Conservation (phyloP, 345 rosid species). For the Pseudoturritis turrita region DNA sequence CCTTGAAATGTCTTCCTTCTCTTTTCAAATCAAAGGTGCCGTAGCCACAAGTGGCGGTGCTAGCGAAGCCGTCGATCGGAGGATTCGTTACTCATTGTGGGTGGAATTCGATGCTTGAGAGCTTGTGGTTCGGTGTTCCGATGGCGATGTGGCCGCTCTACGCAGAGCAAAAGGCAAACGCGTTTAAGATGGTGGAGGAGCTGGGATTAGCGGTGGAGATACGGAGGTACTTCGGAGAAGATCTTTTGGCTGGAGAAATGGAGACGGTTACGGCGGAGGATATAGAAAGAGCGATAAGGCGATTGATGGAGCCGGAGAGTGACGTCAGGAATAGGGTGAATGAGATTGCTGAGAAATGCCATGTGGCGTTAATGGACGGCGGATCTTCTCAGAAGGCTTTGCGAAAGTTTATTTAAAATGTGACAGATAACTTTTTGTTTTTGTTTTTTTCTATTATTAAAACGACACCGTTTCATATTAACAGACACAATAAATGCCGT, state of each 20-base stretch:
- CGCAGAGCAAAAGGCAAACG: too few relatives aligned
- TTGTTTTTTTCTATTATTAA: too few relatives aligned
- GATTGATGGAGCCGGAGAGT: slow-evolving; percentile 34
- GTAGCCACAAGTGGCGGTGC: slow-evolving; percentile 39
- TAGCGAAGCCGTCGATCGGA: slow-evolving; percentile 44
- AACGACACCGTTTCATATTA: too few relatives aligned
- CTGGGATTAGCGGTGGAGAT: too few relatives aligned
- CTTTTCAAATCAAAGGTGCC: neutral
- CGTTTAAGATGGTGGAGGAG: too few relatives aligned
- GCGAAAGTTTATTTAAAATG: slow-evolving; percentile 32
- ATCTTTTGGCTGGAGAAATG: too few relatives aligned
- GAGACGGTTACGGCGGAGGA: slow-evolving; percentile 36
- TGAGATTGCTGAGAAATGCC: slow-evolving; percentile 26
- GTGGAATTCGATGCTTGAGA: slow-evolving; percentile 62
- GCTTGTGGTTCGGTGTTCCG: slow-evolving; percentile 55
- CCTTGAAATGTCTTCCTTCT: slow-evolving; percentile 32
- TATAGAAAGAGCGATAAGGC: slow-evolving; percentile 34
- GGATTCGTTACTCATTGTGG: slow-evolving; percentile 64
- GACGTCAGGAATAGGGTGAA: slow-evolving; percentile 32
- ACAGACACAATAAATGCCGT: too few relatives aligned
- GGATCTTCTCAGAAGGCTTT: slow-evolving; percentile 37
- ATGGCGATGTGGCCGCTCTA: slow-evolving; percentile 55
- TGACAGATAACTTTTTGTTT: neutral
- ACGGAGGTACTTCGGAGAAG: too few relatives aligned
- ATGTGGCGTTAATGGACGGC: slow-evolving; percentile 32